Percentiles rank a stretch among this genome's conserved stretches.
Conservation (phyloP, 2,329 filamentous ascomycete species). For the Chaetomiaceae sp. region DNA sequence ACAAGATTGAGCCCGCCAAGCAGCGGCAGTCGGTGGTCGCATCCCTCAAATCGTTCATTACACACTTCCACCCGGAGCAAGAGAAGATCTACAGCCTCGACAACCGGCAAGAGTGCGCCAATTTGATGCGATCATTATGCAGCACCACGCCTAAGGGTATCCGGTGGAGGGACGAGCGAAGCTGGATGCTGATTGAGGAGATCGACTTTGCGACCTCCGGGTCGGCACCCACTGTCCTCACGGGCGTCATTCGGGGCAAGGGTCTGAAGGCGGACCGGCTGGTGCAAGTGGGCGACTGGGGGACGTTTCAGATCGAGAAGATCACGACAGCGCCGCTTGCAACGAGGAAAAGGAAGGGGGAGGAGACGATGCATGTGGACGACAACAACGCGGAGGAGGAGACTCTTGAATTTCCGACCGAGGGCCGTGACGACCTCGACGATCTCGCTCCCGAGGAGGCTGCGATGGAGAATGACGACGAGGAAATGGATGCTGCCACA, state of each 20-base stretch:
- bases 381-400: slow-evolving; percentile 47
- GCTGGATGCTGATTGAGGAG: slow-evolving; percentile 89
- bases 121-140: slow-evolving; percentile 84
- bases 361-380: slow-evolving; percentile 63
- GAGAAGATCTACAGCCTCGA: slow-evolving; percentile 89
- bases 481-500: slow-evolving; percentile 35
- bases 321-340: slow-evolving; percentile 71
- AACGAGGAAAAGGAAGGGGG: slow-evolving; percentile 51
- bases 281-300: slow-evolving; percentile 89
- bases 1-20: slow-evolving; percentile 73
- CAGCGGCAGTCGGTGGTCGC: slow-evolving; percentile 67
- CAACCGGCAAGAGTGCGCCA: slow-evolving; percentile 82
- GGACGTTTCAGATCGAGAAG: slow-evolving; percentile 84
- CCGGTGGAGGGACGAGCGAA: slow-evolving; percentile 90
- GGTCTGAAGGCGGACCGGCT: slow-evolving; percentile 84
- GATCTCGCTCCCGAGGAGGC: slow-evolving; percentile 83
- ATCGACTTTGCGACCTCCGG: slow-evolving; percentile 61
- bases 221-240: slow-evolving; percentile 63
- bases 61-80: slow-evolving; percentile 86
- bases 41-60: slow-evolving; percentile 87
- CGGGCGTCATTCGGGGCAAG: slow-evolving; percentile 78
- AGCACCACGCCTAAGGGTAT: slow-evolving; percentile 89
- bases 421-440: slow-evolving; percentile 75
- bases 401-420: slow-evolving; percentile 63
- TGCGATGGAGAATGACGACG: slow-evolving; percentile 62